phyloP scores from a whole-genome alignment of 257 asterid species.

The Solanum verrucosum region DNA sequence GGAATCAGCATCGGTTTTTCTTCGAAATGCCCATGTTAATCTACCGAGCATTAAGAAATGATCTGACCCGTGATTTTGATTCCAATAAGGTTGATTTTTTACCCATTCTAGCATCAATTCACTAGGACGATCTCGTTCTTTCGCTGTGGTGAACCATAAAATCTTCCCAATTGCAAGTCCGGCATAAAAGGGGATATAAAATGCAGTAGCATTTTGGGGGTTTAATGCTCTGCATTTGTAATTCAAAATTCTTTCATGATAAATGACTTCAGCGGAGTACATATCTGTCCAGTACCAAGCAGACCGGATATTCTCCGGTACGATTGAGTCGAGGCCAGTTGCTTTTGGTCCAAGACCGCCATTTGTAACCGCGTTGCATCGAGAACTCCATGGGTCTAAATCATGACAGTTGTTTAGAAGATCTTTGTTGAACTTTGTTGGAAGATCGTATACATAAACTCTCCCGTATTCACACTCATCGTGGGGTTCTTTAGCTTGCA shows the following conservation, averaged over 20 bases:
- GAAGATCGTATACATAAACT: conserved; percentile 46
- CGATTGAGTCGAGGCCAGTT: conserved; percentile 31
- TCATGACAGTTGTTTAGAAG: conserved; percentile 32
- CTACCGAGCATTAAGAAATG: conserved; percentile 50
- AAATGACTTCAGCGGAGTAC: conserved; percentile 39
- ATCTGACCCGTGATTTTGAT: conserved; percentile 36
- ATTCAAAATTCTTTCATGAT: conserved; percentile 29
- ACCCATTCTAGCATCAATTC: conserved; percentile 40
- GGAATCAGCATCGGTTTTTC: conserved; percentile 28
- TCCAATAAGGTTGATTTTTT: conserved; percentile 24
- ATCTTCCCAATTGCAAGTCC: conserved; percentile 54
- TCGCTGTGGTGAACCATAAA: conserved; percentile 40
- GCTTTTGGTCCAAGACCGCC: conserved; percentile 44
- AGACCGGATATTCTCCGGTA: conserved; percentile 25
- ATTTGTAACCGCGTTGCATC: conserved; percentile 34
- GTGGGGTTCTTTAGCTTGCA: neutral
- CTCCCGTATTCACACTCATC: conserved; percentile 33
- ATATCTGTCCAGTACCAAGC: conserved; percentile 60
- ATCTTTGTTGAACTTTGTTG: conserved; percentile 33
- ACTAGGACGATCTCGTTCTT: conserved; percentile 35
- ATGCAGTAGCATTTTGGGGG: conserved; percentile 40
- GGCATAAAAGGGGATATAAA: conserved; percentile 54
- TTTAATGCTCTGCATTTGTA: conserved; percentile 39
- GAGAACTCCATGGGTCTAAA: conserved; percentile 37
- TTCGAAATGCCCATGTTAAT: conserved; percentile 67